Percentiles rank a stretch among this genome's conserved stretches.
Evolutionary conservation across 192 early-diverging fungal genomes (phyloP).

Genomic region (Cladochytrium replicatum): DNA sequence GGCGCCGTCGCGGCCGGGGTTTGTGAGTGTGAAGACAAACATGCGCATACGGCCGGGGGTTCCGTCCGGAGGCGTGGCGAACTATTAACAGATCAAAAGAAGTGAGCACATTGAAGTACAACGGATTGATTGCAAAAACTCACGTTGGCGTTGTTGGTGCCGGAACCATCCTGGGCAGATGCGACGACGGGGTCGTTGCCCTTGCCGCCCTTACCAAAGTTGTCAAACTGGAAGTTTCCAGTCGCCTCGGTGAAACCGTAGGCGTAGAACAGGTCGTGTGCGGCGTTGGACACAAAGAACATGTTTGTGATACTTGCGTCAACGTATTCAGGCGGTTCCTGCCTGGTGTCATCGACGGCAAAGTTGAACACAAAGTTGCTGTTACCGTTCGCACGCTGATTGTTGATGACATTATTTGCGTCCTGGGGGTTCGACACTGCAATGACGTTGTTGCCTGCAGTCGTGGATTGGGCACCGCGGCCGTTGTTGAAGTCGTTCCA

Average conservation of each 20-base stretch:
- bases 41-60: conserved; percentile 39
- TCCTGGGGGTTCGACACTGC: not conserved
- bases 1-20: conserved; percentile 46
- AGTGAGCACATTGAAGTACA: no score
- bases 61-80: conserved; percentile 51
- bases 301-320: conserved; percentile 42
- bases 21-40: conserved; percentile 36
- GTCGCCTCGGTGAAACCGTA: conserved; percentile 35
- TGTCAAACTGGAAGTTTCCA: conserved; percentile 66
- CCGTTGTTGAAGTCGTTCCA: no score
- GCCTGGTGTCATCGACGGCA: conserved; percentile 8
- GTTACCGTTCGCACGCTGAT: conserved; percentile 23
- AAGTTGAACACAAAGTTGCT: conserved; percentile 36
- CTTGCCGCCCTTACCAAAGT: conserved; percentile 17
- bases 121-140: not conserved
- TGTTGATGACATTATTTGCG: conserved; percentile 3
- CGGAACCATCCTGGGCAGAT: conserved; percentile 46
- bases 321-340: conserved; percentile 14
- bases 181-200: conserved; percentile 44
- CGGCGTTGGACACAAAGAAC: conserved; percentile 45
- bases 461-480: no score
- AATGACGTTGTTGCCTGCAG: no score
- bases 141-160: conserved; percentile 11
- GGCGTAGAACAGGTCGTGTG: conserved; percentile 63
- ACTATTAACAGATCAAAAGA: no score